A percentile compares a stretch with the other conserved stretches of the same genome.
These are phyloP conservation scores for Fusarium avenaceum DNA, from an alignment of 2,329 filamentous ascomycete genomes.

Conservation along the genomic window DNA sequence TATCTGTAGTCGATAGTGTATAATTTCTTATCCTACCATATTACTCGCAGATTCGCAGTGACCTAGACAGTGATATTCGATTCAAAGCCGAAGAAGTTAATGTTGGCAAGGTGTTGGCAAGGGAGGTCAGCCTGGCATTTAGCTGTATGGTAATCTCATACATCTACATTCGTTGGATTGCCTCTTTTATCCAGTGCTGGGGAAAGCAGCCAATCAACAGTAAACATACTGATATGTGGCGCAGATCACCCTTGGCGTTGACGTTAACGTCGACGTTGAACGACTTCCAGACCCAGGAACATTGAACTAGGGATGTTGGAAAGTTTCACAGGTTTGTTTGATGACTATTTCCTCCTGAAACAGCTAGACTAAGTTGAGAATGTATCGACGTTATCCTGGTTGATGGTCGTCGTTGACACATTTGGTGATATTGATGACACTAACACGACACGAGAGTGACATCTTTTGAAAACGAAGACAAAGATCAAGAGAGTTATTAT, in stretches of 20 bases:
- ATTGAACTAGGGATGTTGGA: neutral
- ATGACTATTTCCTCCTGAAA: neutral
- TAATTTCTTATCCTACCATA: constrained; percentile 51
- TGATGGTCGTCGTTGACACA: neutral
- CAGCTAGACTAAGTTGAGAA: neutral
- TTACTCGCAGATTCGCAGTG: constrained; percentile 16
- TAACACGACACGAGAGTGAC: neutral
- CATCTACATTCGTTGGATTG: constrained; percentile 27
- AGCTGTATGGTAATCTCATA: neutral
- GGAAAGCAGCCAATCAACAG: neutral
- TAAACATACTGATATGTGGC: neutral
- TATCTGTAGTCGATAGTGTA: constrained; percentile 56
- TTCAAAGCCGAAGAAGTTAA: neutral
- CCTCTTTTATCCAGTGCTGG: constrained; percentile 31
- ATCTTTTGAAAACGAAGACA: neutral
- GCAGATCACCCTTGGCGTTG: neutral
- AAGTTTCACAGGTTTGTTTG: neutral
- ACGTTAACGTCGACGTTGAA: constrained; percentile 1
- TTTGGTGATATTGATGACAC: neutral
- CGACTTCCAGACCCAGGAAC: neutral
- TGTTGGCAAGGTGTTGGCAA: neutral
- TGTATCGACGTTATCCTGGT: neutral
- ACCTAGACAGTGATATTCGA: neutral
- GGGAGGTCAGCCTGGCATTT: constrained; percentile 19
- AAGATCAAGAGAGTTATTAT: constrained; percentile 1